Percentiles rank a stretch among this genome's conserved stretches.
These are phyloP conservation scores for Aspergillus homomorphus DNA, from an alignment of 495 filamentous ascomycete species.

Conservation along the genomic window DNA sequence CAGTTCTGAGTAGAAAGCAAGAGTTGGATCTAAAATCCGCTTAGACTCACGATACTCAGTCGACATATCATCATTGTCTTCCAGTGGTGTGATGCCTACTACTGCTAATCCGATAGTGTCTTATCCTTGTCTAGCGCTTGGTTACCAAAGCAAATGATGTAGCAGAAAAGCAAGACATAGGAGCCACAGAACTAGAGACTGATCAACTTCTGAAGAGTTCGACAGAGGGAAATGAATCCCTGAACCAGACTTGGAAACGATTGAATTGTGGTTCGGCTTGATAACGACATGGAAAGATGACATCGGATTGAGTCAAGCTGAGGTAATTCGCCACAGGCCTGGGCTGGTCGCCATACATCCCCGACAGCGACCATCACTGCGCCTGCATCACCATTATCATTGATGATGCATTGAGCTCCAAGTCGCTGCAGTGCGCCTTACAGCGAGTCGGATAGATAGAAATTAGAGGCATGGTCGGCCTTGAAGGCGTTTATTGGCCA, in stretches of 20 bases:
- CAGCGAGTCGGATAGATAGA: too few relatives aligned
- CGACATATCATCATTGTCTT: background rate
- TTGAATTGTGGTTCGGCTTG: background rate
- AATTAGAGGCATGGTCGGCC: too few relatives aligned
- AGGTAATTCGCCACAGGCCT: constrained; percentile 7
- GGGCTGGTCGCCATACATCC: background rate
- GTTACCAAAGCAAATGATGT: background rate
- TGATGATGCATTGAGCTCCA: background rate
- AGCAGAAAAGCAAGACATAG: background rate
- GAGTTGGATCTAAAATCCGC: background rate
- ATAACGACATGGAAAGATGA: constrained; percentile 2
- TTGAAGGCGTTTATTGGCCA: background rate
- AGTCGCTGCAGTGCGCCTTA: too few relatives aligned
- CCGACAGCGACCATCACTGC: background rate
- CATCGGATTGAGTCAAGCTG: constrained; percentile 1
- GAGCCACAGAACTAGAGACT: background rate
- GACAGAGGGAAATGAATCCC: background rate
- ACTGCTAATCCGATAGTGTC: background rate
- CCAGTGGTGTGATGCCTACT: background rate
- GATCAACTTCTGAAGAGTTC: background rate
- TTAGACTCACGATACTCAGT: background rate
- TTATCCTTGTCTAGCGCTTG: background rate
- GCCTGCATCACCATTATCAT: background rate
- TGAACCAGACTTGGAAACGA: background rate
- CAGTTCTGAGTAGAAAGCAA: background rate